Base-by-base conservation (phyloP, 345 rosid genomes). In the Erysimum cheiranthoides region DNA sequence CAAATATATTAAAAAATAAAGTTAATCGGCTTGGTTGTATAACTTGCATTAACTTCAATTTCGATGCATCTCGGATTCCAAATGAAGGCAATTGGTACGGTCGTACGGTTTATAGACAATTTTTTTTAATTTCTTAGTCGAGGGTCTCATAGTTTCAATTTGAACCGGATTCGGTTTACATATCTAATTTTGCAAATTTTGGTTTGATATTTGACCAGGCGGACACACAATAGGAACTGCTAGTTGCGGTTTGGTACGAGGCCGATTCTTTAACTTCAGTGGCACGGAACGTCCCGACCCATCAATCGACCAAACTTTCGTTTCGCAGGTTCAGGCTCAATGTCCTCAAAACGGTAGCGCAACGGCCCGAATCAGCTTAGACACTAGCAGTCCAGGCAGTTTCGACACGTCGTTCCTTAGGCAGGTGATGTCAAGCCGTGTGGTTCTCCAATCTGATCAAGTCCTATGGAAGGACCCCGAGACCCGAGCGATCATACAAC, bases 171-270 rank as follows among this genome's bases (percentile, higher is more conserved):
- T n/a, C n/a, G n/a, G n/a, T 27, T 53, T 53, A 53, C 35, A 28
- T 27, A 17, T 11, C 16, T 34, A 7, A 8, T 27, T 28, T 5
- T 6, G 8, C 8, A 2, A 2, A 51, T 1, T 21, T 73, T 59
- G 56, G 27, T 34, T 70, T 27, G 5, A 21, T 31, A 9, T 9
- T 50, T 50, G 46, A 63, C 43, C 35, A 85, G 88, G 86, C 12
- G 86, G 83, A 60, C 88, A 85, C 80, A 83, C 88, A 9, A 56
- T 85, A 11, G 88, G 86, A 14, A 85, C 86, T 2, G 47, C 88
- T 57, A 78, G 83, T 21, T 83, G 88, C 50, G 78, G 62, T 61
- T 10, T 83, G 16, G 76, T 79, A 25, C 52, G 73, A 4, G 77
- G 73, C 5, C 76, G 83, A 16, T 78, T 84, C 50, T 77, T 79